Percentiles rank a stretch among this genome's conserved stretches.
Conservation (phyloP, 2,329 filamentous ascomycete species). For the Helotiales sp. region DNA sequence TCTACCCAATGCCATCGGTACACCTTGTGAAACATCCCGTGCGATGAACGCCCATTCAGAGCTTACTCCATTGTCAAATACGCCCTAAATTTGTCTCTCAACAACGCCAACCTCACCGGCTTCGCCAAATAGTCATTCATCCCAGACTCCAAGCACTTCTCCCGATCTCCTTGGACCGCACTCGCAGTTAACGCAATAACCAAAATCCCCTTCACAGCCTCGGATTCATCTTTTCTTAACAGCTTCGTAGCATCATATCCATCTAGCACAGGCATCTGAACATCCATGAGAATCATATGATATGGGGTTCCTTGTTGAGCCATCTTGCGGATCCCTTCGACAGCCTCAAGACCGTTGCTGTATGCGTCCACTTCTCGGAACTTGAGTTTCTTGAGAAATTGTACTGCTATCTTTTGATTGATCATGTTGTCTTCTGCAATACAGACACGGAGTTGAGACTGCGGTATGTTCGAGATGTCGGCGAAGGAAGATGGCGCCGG, state of each 20-base stretch:
- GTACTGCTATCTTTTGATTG: conserved; percentile 90
- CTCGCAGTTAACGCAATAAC: conserved; percentile 96
- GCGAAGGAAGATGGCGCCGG: conserved; percentile 29
- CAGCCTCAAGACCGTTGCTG: conserved; percentile 82
- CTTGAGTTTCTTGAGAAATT: conserved; percentile 81
- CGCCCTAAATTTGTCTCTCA: conserved; percentile 77
- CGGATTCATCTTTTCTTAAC: conserved; percentile 73
- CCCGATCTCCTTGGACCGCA: conserved; percentile 90
- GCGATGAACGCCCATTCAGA: no score
- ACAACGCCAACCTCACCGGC: conserved; percentile 81
- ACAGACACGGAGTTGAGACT: conserved; percentile 78
- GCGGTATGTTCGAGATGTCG: conserved; percentile 70
- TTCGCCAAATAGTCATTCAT: conserved; percentile 99
- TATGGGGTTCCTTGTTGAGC: conserved; percentile 74
- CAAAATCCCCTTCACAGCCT: conserved; percentile 75
- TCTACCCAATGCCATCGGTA: no score
- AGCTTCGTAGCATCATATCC: conserved; percentile 87
- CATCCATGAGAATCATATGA: conserved; percentile 91
- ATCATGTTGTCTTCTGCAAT: conserved; percentile 94
- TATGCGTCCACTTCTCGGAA: conserved; percentile 81
- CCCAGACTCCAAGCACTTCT: conserved; percentile 87
- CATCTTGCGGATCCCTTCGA: conserved; percentile 77
- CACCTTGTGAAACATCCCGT: no score
- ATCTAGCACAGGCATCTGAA: conserved; percentile 91
- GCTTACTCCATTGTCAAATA: conserved; percentile 47